Conservation (phyloP, 2,329 filamentous ascomycete species). For the Calonectria henricotiae region DNA sequence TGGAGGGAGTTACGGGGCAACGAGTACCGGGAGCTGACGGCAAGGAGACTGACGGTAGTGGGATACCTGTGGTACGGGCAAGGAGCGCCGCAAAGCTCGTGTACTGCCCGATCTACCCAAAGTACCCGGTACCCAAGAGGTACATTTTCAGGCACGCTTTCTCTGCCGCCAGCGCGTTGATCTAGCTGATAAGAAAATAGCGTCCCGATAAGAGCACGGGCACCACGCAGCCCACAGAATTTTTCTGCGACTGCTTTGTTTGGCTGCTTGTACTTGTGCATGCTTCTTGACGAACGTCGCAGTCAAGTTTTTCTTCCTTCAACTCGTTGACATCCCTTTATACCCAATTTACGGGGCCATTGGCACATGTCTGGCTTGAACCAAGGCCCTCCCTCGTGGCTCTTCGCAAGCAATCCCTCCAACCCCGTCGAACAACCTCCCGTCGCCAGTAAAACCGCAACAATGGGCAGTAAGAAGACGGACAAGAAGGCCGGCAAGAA, state of each 20-base stretch:
- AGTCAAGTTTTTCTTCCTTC: constrained; percentile 38
- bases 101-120: neutral
- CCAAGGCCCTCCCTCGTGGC: constrained; percentile 60
- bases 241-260: constrained; percentile 44
- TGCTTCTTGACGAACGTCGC: constrained; percentile 26
- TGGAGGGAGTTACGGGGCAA: constrained; percentile 27
- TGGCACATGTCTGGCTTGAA: constrained; percentile 57
- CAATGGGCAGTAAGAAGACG: constrained; percentile 57
- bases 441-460: constrained; percentile 40
- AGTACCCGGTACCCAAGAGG: constrained; percentile 1
- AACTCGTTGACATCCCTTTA: constrained; percentile 1
- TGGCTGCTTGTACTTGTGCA: constrained; percentile 30
- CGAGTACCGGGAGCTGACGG: constrained; percentile 7
- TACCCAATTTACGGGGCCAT: constrained; percentile 26
- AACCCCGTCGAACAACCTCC: constrained; percentile 45
- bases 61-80: neutral
- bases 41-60: neutral
- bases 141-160: neutral
- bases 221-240: constrained; percentile 51
- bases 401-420: constrained; percentile 62
- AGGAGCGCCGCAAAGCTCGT: neutral
- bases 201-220: constrained; percentile 43
- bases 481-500: constrained; percentile 50
- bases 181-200: constrained; percentile 41
- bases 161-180: neutral